These are phyloP conservation scores for Trichoderma sp. DNA, from an alignment of 2,329 filamentous ascomycete species.

Conservation along the genomic window DNA sequence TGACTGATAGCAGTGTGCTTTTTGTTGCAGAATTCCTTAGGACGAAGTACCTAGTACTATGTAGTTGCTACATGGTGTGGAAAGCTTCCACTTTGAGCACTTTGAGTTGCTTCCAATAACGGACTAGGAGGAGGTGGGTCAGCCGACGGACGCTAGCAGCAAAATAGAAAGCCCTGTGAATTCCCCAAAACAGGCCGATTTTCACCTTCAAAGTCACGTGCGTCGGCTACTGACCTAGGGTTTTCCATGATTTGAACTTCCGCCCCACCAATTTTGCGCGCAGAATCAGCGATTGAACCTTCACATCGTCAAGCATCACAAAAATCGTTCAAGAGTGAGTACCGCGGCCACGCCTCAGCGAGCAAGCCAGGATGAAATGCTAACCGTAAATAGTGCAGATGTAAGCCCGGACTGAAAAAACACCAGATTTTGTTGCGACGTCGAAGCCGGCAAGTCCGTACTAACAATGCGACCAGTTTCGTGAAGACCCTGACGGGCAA, in stretches of 20 bases:
- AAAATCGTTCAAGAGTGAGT: slow-evolving; percentile 60
- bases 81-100: not conserved
- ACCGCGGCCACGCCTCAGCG: slow-evolving; percentile 1
- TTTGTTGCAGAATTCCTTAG: not conserved
- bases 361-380: slow-evolving; percentile 30
- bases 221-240: slow-evolving; percentile 35
- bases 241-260: slow-evolving; percentile 33
- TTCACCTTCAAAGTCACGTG: slow-evolving; percentile 30
- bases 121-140: not conserved
- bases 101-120: not conserved
- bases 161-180: not conserved
- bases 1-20: not conserved
- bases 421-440: slow-evolving; percentile 20
- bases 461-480: slow-evolving; percentile 64
- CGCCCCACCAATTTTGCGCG: slow-evolving; percentile 46
- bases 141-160: not conserved
- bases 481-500: slow-evolving; percentile 99
- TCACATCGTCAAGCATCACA: slow-evolving; percentile 46
- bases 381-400: slow-evolving; percentile 76
- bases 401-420: slow-evolving; percentile 52
- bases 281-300: slow-evolving; percentile 37
- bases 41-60: not conserved
- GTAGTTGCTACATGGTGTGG: not conserved
- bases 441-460: slow-evolving; percentile 27
- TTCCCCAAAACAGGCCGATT: not conserved